phyloP scores from a whole-genome alignment of 371 early-diverging fungal genomes.

The Choanephora cucurbitarum region DNA sequence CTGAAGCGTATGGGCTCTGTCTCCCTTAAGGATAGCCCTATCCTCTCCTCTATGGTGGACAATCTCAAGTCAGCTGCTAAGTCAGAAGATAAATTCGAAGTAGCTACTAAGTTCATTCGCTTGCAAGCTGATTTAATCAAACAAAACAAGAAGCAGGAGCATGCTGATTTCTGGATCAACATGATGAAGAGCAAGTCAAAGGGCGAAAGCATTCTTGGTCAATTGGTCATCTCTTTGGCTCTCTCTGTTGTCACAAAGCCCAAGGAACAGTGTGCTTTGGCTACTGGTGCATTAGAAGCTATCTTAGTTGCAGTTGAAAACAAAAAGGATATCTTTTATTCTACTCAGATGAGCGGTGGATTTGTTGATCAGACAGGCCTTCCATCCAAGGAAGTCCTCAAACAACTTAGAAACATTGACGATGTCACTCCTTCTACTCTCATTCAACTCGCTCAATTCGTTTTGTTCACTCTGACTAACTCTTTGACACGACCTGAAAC shows the following conservation, averaged over 20 bases:
- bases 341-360: constrained; percentile 7
- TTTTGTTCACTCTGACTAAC: constrained; percentile 11
- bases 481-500: constrained; percentile 10
- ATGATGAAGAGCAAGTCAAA: constrained; percentile 22
- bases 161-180: constrained; percentile 31
- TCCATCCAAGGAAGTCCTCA: constrained; percentile 22
- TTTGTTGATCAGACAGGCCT: constrained; percentile 11
- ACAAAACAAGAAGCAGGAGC: constrained; percentile 8
- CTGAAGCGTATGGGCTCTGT: constrained; percentile 11
- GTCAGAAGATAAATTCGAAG: constrained; percentile 12
- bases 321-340: constrained; percentile 13
- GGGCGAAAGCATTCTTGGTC: constrained; percentile 28
- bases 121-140: constrained; percentile 34
- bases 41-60: constrained; percentile 21
- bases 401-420: constrained; percentile 24
- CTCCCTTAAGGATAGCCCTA: constrained; percentile 7
- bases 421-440: constrained; percentile 15
- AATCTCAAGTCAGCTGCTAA: constrained; percentile 16
- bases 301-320: constrained; percentile 2
- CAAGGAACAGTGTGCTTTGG: constrained; percentile 15
- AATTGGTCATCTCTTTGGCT: constrained; percentile 35
- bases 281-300: constrained; percentile 10
- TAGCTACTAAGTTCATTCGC: constrained; percentile 31
- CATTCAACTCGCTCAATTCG: constrained; percentile 27
- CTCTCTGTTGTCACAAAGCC: constrained; percentile 15